A percentile compares a stretch with the other conserved stretches of the same genome.
phyloP scores from a whole-genome alignment of 176 grass and related monocot genomes.

The Aegilops tauschii region DNA sequence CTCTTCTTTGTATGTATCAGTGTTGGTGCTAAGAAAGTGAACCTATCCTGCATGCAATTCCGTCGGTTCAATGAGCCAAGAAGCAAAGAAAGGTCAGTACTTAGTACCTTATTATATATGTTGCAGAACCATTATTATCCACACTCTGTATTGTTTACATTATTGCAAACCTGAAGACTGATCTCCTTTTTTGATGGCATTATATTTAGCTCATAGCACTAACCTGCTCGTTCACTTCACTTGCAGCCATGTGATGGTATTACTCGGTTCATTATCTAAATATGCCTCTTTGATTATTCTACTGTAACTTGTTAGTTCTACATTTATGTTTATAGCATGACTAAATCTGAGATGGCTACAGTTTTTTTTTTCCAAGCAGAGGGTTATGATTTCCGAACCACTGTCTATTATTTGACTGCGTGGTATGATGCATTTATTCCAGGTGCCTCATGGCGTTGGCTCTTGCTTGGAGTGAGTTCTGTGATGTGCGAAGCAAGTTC shows the following conservation, averaged over 20 bases:
- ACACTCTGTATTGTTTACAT: no score
- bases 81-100: background rate
- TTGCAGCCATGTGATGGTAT: background rate
- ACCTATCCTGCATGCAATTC: no score
- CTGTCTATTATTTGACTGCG: background rate
- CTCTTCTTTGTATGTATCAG: no score
- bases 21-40: no score
- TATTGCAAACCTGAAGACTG: no score
- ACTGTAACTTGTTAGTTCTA: background rate
- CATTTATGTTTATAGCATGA: background rate
- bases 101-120: background rate
- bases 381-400: background rate
- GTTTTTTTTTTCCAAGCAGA: background rate
- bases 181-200: no score
- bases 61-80: background rate
- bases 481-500: conserved; percentile 57
- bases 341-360: background rate
- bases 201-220: no score
- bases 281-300: conserved; percentile 11
- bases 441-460: conserved; percentile 62
- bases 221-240: background rate
- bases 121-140: background rate
- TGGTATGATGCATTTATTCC: conserved; percentile 3
- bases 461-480: conserved; percentile 64
- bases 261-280: background rate